These are phyloP conservation scores for Cymbidium sinense DNA, from an alignment of 106 monocot species.

Conservation along the genomic window DNA sequence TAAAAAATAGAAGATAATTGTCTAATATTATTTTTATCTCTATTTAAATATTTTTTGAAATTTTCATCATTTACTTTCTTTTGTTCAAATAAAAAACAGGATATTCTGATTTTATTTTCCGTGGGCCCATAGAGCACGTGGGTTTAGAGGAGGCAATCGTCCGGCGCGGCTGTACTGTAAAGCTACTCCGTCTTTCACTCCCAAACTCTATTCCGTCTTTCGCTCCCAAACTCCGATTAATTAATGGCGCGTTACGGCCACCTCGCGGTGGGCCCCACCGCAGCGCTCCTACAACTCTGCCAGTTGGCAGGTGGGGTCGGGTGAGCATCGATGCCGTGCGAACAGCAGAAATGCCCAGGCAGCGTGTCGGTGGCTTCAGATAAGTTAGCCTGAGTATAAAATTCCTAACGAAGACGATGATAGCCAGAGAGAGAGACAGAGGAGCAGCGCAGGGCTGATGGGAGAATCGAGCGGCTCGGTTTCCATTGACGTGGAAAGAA, in stretches of 20 bases:
- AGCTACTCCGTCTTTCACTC: too few species aligned
- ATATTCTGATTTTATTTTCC: too few species aligned
- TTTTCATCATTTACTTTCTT: too few species aligned
- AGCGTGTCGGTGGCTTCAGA: not conserved
- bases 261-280: not conserved
- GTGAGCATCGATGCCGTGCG: not conserved
- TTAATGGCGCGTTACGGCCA: not conserved
- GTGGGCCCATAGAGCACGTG: too few species aligned
- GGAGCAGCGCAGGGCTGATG: conserved; percentile 8
- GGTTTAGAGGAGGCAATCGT: too few species aligned
- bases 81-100: too few species aligned
- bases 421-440: not conserved
- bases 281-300: not conserved
- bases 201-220: not conserved
- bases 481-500: conserved; percentile 38
- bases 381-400: not conserved
- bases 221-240: not conserved
- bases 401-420: not conserved
- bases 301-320: not conserved
- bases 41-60: too few species aligned
- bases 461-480: conserved; percentile 42
- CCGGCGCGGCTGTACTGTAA: too few species aligned
- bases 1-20: too few species aligned
- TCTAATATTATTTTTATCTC: too few species aligned
- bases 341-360: not conserved